These are phyloP conservation scores for Globisporangium nagaii DNA, from an alignment of 352 stramenopile species.

Conservation along the genomic window DNA sequence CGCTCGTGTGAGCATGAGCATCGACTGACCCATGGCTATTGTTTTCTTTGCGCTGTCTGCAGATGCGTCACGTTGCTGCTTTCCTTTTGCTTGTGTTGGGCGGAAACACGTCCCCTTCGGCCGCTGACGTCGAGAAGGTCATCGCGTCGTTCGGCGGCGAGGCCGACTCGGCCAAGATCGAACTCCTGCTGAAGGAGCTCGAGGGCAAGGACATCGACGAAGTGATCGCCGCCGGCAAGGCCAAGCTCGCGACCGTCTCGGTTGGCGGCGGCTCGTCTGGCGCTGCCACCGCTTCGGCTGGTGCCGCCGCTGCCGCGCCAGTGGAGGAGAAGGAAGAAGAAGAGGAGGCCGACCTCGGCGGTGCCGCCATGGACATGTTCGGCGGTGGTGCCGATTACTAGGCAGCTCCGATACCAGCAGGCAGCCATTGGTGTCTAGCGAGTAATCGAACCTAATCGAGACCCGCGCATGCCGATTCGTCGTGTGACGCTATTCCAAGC, in stretches of 20 bases:
- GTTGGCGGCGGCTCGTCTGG: constrained; percentile 47
- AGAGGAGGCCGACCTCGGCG: constrained; percentile 75
- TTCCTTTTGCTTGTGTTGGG: constrained; percentile 85
- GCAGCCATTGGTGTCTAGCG: background rate
- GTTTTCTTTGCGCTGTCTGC: constrained; percentile 4
- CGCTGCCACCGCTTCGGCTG: constrained; percentile 27
- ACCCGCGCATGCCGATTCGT: constrained; percentile 24
- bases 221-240: constrained; percentile 79
- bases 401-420: constrained; percentile 14
- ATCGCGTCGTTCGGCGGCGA: constrained; percentile 78
- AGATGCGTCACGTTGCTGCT: constrained; percentile 92
- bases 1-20: background rate
- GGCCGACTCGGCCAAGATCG: constrained; percentile 72
- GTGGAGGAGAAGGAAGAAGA: constrained; percentile 68
- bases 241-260: constrained; percentile 79
- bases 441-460: constrained; percentile 54
- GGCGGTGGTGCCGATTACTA: constrained; percentile 81
- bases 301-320: constrained; percentile 26
- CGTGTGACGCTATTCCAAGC: constrained; percentile 40
- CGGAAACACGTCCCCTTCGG: constrained; percentile 71
- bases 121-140: constrained; percentile 82
- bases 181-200: constrained; percentile 83
- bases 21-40: background rate
- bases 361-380: constrained; percentile 82
- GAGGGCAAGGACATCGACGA: constrained; percentile 88